Base-by-base conservation (phyloP, 2,329 filamentous ascomycete genomes). In the Aspergillus bombycis region DNA sequence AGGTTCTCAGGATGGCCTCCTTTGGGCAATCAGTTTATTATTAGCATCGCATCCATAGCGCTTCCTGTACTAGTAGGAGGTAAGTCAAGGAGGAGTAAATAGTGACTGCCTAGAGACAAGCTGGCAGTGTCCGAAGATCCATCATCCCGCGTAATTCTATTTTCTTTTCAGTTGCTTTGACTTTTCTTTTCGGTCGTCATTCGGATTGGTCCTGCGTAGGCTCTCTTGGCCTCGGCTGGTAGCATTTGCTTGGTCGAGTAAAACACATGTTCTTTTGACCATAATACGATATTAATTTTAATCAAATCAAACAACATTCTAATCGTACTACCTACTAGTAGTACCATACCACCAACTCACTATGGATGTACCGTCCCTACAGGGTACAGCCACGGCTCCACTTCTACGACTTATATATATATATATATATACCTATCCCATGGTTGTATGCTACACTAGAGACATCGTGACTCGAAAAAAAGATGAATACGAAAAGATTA, bases 41-140 rank as follows among this genome's bases (percentile, higher is more conserved):
- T 55, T 55, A 55, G 52, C 48, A 50, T 30, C 46, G 46, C 46
- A 32, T 52, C 26, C 48, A 32, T n/a, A 12, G 19, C 16, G n/a
- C 21, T 34, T 32, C 48, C 45, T 7, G 30, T 52, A n/a, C 26
- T 52, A 52, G 48, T 30, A 52, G n/a, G 19, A 52, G n/a, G 19
- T 52, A 32, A 19, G 19, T 41, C 19, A 23, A 30, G 28, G 21
- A 7, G 48, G 11, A 32, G 48, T 19, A 34, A 48, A n/a, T 52
- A 55, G n/a, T 38, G 32, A 55, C 21, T 55, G 52, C 52, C 52
- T 54, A 9, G 52, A 54, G 52, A 54, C 52, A 54, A 54, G 30
- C 21, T 38, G 52, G 30, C 34, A 23, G 34, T 55, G 52, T 55
- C 52, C 36, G 19, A 19, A 52, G 48, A 52, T 32, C 26, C 26